Conservation (phyloP, 306 rosid species). For the Carpinus viminea region DNA sequence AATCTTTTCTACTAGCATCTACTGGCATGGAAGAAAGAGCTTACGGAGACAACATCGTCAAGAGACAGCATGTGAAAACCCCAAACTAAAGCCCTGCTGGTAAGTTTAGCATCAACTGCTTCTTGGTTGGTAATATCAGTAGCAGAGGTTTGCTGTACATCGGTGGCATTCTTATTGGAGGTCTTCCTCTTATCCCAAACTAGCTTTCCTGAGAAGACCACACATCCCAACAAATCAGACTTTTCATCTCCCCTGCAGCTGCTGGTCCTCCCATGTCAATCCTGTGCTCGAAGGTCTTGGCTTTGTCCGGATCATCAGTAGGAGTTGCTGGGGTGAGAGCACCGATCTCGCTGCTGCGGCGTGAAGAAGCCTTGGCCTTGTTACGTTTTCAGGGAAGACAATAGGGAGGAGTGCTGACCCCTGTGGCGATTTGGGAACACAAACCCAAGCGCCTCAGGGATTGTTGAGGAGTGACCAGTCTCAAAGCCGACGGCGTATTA, state of each 20-base stretch:
- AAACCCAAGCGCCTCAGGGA: constrained; percentile 81
- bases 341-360: constrained; percentile 44
- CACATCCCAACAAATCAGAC: constrained; percentile 85
- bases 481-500: constrained; percentile 46
- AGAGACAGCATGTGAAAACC: constrained; percentile 74
- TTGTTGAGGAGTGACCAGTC: constrained; percentile 70
- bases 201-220: constrained; percentile 71
- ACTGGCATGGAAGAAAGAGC: constrained; percentile 38
- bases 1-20: constrained; percentile 23
- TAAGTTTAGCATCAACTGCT: constrained; percentile 78
- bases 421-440: constrained; percentile 89
- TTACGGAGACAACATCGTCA: constrained; percentile 90
- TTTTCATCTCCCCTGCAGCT: constrained; percentile 80
- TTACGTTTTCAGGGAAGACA: constrained; percentile 90
- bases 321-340: constrained; percentile 29
- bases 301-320: constrained; percentile 46
- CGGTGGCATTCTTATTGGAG: constrained; percentile 29
- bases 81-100: constrained; percentile 86
- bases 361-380: constrained; percentile 56
- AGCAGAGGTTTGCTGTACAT: constrained; percentile 42
- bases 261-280: constrained; percentile 61
- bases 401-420: constrained; percentile 91
- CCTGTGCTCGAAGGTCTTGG: constrained; percentile 75
- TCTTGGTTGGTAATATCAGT: constrained; percentile 44
- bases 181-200: constrained; percentile 73